Evolutionary conservation across 1,284 basidiomycete species (phyloP), one percentile per base, ranked within the genome.

Genomic region (Tausonia pullulans): DNA sequence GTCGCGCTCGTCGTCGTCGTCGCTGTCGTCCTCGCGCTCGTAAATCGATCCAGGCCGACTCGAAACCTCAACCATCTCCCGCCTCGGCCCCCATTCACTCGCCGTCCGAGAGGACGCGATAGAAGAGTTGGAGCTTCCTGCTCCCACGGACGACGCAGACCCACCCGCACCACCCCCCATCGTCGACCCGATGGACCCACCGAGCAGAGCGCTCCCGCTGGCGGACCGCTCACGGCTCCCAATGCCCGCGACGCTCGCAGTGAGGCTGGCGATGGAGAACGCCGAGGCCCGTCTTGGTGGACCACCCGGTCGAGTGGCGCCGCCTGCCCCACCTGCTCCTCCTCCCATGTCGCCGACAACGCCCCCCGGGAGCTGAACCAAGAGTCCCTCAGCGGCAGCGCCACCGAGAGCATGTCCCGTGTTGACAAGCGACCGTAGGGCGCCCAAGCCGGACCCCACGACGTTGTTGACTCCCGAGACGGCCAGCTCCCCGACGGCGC

Each of bases 391-490:
- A 2, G 73, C 68, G 3, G 71, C 64, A 16, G 61, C 57, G 10
- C 58, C 70, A 52, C 58, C 66, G 44, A 49, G 60, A 44, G 69
- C 16, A 74, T 76, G 3, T 76, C 59, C 27, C 54, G 70, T 70
- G 6, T 72, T 67, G 53, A 78, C 75, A 16, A 93, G 78, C 0
- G 88, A 84, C 14, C 87, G 82, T 2, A 92, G 79, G 56, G 90
- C 87, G 9, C 87, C 87, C 75, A 92, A 84, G 10, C 83, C 89
- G 0, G 87, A 84, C 72, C 92, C 90, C 60, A 93, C 86, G 50
- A 93, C 90, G 27, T 88, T 90, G 0, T 81, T 84, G 61, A 92
- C 66, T 55, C 91, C 87, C 72, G 90, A 90, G 74, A 89, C 90
- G 11, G 90, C 90, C 46, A 93, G 81, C 11, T 87, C 87, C 67